These are phyloP conservation scores for Fusarium anthophilum DNA, from an alignment of 2,329 filamentous ascomycete genomes.

Conservation along the genomic window DNA sequence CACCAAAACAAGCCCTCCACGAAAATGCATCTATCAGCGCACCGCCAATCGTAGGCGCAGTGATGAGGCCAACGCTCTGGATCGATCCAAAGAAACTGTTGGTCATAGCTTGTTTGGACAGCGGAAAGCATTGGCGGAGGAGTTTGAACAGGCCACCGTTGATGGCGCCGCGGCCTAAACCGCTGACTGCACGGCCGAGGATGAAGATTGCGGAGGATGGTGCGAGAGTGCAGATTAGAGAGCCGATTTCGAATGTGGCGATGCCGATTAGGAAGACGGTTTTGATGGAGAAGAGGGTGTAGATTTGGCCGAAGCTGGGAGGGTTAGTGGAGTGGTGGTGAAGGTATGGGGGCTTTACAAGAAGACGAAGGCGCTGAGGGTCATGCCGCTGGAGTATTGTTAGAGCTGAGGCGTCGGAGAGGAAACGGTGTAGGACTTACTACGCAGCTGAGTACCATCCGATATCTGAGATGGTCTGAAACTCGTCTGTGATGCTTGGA, in stretches of 20 bases:
- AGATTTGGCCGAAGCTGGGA: conserved; percentile 43
- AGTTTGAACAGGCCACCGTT: conserved; percentile 41
- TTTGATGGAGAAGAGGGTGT: conserved; percentile 45
- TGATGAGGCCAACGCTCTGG: conserved; percentile 32
- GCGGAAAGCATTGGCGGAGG: conserved; percentile 34
- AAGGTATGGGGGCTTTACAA: neutral
- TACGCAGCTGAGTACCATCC: conserved; percentile 43
- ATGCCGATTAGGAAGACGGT: conserved; percentile 42
- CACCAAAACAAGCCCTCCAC: conserved; percentile 40
- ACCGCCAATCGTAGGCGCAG: conserved; percentile 35
- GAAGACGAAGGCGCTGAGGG: conserved; percentile 38
- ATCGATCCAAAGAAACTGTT: conserved; percentile 34
- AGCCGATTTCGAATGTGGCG: conserved; percentile 46
- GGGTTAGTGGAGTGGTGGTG: neutral
- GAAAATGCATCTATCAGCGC: conserved; percentile 30
- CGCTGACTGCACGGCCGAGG: conserved; percentile 49
- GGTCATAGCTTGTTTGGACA: conserved; percentile 29
- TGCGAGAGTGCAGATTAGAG: conserved; percentile 48
- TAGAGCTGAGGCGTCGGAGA: neutral
- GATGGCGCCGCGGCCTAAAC: conserved; percentile 44
- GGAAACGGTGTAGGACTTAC: neutral
- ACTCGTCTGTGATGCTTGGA: conserved; percentile 39
- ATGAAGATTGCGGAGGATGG: conserved; percentile 49
- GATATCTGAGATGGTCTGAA: conserved; percentile 39
- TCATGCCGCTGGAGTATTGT: conserved; percentile 29